Base-by-base conservation (phyloP, 2,329 filamentous ascomycete genomes). In the Blastomyces emzantsi region DNA sequence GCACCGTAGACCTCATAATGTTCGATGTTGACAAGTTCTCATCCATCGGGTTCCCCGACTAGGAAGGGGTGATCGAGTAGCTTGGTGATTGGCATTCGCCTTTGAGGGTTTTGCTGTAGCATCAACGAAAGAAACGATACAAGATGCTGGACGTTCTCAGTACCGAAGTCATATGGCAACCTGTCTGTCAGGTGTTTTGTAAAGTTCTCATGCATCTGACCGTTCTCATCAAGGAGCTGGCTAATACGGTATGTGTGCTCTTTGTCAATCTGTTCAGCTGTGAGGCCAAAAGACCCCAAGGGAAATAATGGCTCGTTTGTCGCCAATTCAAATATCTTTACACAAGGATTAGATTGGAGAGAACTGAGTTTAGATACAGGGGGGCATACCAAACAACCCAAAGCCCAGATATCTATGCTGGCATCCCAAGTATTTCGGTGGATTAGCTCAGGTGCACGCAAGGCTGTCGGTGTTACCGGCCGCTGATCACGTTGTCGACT, bases 371-470 rank as follows among this genome's bases (percentile, higher is more conserved):
- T 49, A 43, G 47, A 22, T 59, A 39, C 19, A 60, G 62, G 15
- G 39, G 8, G 60, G 25, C 66, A 64, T 67, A 70, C 69, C 63
- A 69, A 64, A 52, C 68, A 71, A 25, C 66, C 68, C 62, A 69
- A 61, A 52, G 65, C 47, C 69, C 69, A 70, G 45, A 69, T 67
- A 60, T 70, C 69, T 22, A 68, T 65, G 1, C 39, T 59, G 28
- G 33, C 49, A 63, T 69, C 63, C 66, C 67, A 70, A 2, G 49
- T 19, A 36, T 64, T 39, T 30, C 25, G 41, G 22, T 61, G 55
- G 45, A 70, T 65, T 36, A 69, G 43, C 62, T 70, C 68, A 56
- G 67, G 67, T n/a, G 69, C 65, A 43, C 66, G 61, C n/a, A 71
- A 54, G 28, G 60, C 64, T 51, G 36, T 63, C 15, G 66, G 67